Base-by-base conservation (phyloP, 2,329 filamentous ascomycete species). In the Blastomyces gilchristii region DNA sequence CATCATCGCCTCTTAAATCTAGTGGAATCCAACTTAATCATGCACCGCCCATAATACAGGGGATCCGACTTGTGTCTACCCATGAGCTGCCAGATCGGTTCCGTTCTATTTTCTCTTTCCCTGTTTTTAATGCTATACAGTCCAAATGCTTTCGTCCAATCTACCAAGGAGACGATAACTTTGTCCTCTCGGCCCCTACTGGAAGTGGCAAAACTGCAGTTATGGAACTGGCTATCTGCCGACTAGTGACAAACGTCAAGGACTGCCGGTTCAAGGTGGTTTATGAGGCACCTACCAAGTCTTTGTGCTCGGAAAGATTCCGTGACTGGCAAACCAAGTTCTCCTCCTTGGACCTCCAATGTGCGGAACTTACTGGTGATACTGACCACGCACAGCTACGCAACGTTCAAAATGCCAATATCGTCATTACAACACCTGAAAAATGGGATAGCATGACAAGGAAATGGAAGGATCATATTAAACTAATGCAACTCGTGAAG, bases 371-470 rank as follows among this genome's bases (percentile, higher is more conserved):
- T 63, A 96, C 91, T 3, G 90, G 91, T 0, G 91, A 95, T 71
- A 92, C 89, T 0, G 86, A 89, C 47, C 79, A 82, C 60, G 75
- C 78, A 5, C 85, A 92, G 67, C 79, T 91, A 64, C 80, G 80
- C 28, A 84, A 82, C 62, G 87, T 93, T 6, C 86, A 90, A 65
- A 84, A 81, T 68, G 90, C 90, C 2, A 87, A 86, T 57, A 89
- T 96, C 66, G 93, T 96, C 67, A 82, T 95, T 65, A 94, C 91
- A 0, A 96, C 90, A 0, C 90, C 91, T 0, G 90, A 96, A 74
- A 95, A 95, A 71, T 95, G 90, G 90, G 90, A 96, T 71, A 93
- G 89, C 64, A 87, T 94, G 72, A 95, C 91, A 0, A 82, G 90
- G 22, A 92, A 90, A 71, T 95, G 91, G 91, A 85, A 87, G 68